Evolutionary conservation across 148 eudicot genomes (phyloP).

Genomic region (Beta vulgaris): DNA sequence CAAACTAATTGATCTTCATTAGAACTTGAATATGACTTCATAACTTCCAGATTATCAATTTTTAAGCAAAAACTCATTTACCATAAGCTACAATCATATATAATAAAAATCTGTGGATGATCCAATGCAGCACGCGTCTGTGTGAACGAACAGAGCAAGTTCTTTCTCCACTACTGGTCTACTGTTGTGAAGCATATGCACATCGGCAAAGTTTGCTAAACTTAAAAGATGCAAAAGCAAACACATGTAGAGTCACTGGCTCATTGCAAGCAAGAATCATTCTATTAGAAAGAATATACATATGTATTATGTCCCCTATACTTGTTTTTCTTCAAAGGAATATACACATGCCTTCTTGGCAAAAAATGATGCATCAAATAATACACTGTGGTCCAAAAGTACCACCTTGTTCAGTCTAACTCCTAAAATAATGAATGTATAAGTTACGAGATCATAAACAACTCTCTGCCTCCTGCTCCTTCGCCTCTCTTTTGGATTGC

Average conservation of each 20-base stretch:
- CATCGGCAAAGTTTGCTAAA: background rate
- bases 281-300: background rate
- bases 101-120: too few relatives aligned
- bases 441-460: background rate
- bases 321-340: background rate
- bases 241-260: background rate
- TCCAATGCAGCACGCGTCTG: too few relatives aligned
- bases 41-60: too few relatives aligned
- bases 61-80: too few relatives aligned
- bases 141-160: too few relatives aligned
- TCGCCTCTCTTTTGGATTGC: background rate
- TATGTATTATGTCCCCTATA: background rate
- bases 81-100: too few relatives aligned
- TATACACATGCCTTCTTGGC: constrained; percentile 6
- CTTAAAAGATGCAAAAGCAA: background rate
- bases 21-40: too few relatives aligned
- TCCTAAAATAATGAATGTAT: background rate
- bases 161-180: too few relatives aligned
- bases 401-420: background rate
- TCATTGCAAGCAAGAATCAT: background rate
- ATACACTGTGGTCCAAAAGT: background rate
- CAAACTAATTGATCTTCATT: too few relatives aligned
- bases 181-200: background rate
- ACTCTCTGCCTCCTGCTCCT: background rate
- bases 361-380: constrained; percentile 7